These are phyloP conservation scores for Senecio squalidus DNA, from an alignment of 140 eudicot genomes.

Conservation along the genomic window DNA sequence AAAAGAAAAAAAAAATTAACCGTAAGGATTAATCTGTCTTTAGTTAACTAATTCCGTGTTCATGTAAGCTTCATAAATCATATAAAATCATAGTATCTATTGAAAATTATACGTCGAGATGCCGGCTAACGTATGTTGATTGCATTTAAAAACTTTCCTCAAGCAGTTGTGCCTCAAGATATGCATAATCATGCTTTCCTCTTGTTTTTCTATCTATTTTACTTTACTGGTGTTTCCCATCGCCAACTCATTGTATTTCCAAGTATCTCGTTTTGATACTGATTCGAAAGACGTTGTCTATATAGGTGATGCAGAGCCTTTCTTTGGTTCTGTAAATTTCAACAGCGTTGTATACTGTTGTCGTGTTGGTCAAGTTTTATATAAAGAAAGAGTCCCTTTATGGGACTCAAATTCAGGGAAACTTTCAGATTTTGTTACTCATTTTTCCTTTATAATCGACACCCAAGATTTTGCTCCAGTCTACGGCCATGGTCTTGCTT, in stretches of 20 bases:
- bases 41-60: conserved; percentile 8
- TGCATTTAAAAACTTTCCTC: background rate
- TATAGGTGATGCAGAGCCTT: conserved; percentile 39
- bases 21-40: conserved; percentile 8
- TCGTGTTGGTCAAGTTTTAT: conserved; percentile 46
- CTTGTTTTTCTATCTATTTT: background rate
- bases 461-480: background rate
- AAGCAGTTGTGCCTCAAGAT: conserved; percentile 11
- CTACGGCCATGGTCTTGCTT: conserved; percentile 56
- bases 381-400: conserved; percentile 35
- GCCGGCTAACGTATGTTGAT: background rate
- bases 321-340: conserved; percentile 28
- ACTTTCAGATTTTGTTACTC: conserved; percentile 45
- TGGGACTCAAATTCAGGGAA: conserved; percentile 45
- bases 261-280: conserved; percentile 24
- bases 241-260: conserved; percentile 28
- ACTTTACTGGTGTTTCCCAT: conserved; percentile 8
- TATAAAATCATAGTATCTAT: conserved; percentile 4
- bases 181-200: conserved; percentile 17
- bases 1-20: background rate
- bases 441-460: conserved; percentile 40
- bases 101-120: background rate
- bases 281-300: conserved; percentile 19
- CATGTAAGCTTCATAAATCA: background rate
- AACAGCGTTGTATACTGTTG: conserved; percentile 19